These are phyloP conservation scores for Pseudozyma pruni DNA, from an alignment of 1,284 basidiomycete genomes.

Conservation along the genomic window DNA sequence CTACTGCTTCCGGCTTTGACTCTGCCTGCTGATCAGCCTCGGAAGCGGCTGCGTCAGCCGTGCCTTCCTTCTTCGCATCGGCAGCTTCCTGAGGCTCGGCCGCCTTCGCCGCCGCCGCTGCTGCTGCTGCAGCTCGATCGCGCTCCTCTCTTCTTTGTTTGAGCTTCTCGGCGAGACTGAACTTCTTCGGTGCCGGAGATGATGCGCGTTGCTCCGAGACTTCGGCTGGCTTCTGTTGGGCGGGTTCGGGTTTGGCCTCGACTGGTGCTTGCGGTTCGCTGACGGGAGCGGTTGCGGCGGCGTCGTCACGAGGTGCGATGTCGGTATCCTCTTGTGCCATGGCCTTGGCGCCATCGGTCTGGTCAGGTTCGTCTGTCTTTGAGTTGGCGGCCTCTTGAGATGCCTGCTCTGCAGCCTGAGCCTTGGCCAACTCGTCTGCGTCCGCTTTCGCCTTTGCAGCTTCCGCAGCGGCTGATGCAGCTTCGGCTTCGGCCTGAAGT, in stretches of 20 bases:
- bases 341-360: too few relatives aligned
- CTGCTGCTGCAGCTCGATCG: slow-evolving; percentile 33
- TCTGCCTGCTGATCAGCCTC: background rate
- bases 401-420: background rate
- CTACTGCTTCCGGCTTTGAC: background rate
- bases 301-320: too few relatives aligned
- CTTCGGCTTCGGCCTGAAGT: slow-evolving; percentile 1
- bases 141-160: slow-evolving; percentile 41
- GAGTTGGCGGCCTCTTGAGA: too few relatives aligned
- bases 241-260: too few relatives aligned
- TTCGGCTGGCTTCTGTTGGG: background rate
- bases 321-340: too few relatives aligned
- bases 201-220: background rate
- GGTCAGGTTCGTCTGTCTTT: too few relatives aligned
- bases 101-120: slow-evolving; percentile 9
- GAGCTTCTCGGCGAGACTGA: slow-evolving; percentile 44
- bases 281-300: too few relatives aligned
- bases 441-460: background rate
- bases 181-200: slow-evolving; percentile 26
- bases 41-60: background rate
- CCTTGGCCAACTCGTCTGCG: background rate
- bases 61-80: background rate
- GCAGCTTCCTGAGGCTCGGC: background rate
- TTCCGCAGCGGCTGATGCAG: background rate
- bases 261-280: too few relatives aligned